Base-by-base conservation (phyloP, 371 early-diverging fungal species). In the Mortierella sp. region DNA sequence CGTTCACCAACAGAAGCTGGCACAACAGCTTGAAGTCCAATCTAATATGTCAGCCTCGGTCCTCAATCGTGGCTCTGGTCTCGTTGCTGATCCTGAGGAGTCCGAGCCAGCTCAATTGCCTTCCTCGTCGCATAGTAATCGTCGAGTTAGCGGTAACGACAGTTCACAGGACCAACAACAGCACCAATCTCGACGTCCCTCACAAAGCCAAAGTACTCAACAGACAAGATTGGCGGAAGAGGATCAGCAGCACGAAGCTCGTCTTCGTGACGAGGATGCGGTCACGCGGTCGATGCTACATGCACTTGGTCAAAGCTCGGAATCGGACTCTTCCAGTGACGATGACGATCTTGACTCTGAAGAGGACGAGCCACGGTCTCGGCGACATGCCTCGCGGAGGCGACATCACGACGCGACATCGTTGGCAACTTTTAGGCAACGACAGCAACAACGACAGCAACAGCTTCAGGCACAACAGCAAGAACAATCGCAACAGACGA, bases 281-380 rank as follows among this genome's bases (percentile, higher is more conserved):
- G 8, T 56, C 14, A 44, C 67, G 57, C 22, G 67, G 12, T 50
- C 57, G 17, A 63, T 63, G 41, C 53, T 63, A 10, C 67, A 43
- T 2, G 74, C 59, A 6, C 49, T 67, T 10, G 74, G 74, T 8
- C 67, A 62, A 8, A 63, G 47, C 21, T 47, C 60, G 2, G 65
- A 71, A 25, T 61, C 57, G n/a, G 54, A 45, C 28, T 28, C 48
- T n/a, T 46, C 29, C 21, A 22, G 24, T 54, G 48, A 54, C 25
- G 44, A 60, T 17, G 60, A 41, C 25, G 53, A 28, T 13, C 37
- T 39, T 39, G 48, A 43, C n/a, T 51, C 39, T 48, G 63, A 59
- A 27, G 60, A 57, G 1, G 53, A 67, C 2, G 56, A 59, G n/a
- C n/a, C n/a, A n/a, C n/a, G n/a, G n/a, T n/a, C n/a, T n/a, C n/a